phyloP scores from a whole-genome alignment of 805 yeast species.

The Candida alai region DNA sequence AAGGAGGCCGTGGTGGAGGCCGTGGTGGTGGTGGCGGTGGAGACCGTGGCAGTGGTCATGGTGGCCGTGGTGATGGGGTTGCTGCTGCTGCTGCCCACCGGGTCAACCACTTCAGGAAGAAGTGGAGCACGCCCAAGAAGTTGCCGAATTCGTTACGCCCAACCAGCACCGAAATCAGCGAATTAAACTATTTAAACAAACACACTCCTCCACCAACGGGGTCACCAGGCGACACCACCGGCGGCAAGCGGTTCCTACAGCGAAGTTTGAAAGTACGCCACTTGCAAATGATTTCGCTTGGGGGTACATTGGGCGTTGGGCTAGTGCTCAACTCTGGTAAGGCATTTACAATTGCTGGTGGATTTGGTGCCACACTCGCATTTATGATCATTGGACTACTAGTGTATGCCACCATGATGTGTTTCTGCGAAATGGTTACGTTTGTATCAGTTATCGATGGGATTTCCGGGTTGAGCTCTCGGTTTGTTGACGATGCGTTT shows the following conservation, averaged over 20 bases:
- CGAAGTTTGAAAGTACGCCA: conserved; percentile 63
- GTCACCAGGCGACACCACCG: conserved; percentile 7
- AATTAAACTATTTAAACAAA: conserved; percentile 8
- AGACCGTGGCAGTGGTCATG: no score
- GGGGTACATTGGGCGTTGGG: conserved; percentile 80
- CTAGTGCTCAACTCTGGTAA: conserved; percentile 66
- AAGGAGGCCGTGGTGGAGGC: no score
- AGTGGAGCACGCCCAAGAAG: background rate
- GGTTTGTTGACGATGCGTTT: conserved; percentile 75
- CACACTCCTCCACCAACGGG: conserved; percentile 4
- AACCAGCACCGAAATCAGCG: conserved; percentile 8
- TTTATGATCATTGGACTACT: conserved; percentile 60
- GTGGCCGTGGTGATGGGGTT: no score
- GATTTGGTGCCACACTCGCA: conserved; percentile 70
- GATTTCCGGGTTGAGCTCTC: conserved; percentile 66
- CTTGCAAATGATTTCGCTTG: conserved; percentile 72
- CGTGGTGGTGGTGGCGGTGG: no score
- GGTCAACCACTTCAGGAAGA: conserved; percentile 6
- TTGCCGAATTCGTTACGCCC: background rate
- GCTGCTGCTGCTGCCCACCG: no score
- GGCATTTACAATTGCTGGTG: conserved; percentile 71
- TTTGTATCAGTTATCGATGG: conserved; percentile 77
- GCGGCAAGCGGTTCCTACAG: conserved; percentile 32
- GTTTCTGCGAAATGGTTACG: conserved; percentile 80
- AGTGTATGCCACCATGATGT: conserved; percentile 64